These are phyloP conservation scores for Graphiopsis chlorocephala DNA, from an alignment of 2,329 filamentous ascomycete species.

Conservation along the genomic window DNA sequence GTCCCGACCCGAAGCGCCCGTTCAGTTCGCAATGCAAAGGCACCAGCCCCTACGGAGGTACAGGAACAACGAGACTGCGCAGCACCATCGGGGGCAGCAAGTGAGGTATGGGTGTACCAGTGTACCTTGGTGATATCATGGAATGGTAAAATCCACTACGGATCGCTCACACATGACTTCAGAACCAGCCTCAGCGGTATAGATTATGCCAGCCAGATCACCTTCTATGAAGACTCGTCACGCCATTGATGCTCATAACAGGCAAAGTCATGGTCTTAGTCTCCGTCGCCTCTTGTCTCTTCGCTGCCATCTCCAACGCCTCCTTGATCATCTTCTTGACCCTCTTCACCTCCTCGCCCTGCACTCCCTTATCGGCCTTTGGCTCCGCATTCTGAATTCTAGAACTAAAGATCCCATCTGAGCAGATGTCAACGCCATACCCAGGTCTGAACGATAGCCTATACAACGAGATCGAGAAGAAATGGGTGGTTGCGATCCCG, in stretches of 20 bases:
- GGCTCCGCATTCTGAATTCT: constrained; percentile 13
- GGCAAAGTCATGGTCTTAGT: neutral
- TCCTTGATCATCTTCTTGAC: constrained; percentile 18
- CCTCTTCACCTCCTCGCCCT: constrained; percentile 17
- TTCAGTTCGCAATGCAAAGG: no score
- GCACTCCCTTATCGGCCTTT: constrained; percentile 18
- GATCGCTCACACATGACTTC: neutral
- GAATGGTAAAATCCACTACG: no score
- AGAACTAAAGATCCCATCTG: constrained; percentile 21
- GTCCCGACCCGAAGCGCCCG: no score
- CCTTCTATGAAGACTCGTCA: neutral
- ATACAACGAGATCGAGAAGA: constrained; percentile 25
- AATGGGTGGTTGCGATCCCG: constrained; percentile 23
- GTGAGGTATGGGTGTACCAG: no score
- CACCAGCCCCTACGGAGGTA: no score
- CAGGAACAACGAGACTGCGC: no score
- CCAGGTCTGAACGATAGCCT: constrained; percentile 17
- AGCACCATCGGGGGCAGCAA: no score
- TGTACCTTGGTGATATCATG: no score
- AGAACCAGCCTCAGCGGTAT: neutral
- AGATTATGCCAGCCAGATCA: neutral
- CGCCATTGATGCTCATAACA: constrained; percentile 6
- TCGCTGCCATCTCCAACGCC: constrained; percentile 17
- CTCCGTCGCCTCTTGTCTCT: neutral
- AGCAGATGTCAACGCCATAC: constrained; percentile 22